A percentile compares a stretch with the other conserved stretches of the same genome.
These are phyloP conservation scores for Elsinoe australis DNA, from an alignment of 2,329 filamentous ascomycete species.

Conservation along the genomic window DNA sequence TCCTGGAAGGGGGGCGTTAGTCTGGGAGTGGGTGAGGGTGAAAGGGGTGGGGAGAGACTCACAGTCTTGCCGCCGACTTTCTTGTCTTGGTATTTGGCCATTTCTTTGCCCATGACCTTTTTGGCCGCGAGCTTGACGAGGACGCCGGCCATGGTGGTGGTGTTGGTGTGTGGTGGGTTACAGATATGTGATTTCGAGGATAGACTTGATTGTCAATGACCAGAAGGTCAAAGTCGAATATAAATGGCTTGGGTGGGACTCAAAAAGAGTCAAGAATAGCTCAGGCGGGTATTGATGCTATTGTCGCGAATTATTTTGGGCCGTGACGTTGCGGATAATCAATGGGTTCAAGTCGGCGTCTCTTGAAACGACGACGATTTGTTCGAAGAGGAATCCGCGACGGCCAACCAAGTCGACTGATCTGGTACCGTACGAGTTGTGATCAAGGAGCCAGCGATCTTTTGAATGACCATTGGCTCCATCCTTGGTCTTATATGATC, in stretches of 20 bases:
- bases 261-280: conserved; percentile 8
- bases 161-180: background rate
- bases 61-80: conserved; percentile 36
- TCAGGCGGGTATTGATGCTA: conserved; percentile 5
- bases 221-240: too few species aligned
- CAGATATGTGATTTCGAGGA: conserved; percentile 2
- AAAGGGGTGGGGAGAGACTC: conserved; percentile 22
- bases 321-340: conserved; percentile 4
- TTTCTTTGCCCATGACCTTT: conserved; percentile 42
- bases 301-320: conserved; percentile 11
- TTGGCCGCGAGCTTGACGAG: conserved; percentile 45
- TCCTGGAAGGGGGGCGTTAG: conserved; percentile 54
- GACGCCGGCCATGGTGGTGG: conserved; percentile 36
- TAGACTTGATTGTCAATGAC: too few species aligned
- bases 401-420: background rate
- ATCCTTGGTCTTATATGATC: conserved; percentile 13
- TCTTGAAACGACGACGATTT: conserved; percentile 10
- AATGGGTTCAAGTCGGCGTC: background rate
- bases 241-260: too few species aligned
- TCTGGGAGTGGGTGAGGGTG: background rate
- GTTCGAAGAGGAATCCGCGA: conserved; percentile 5
- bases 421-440: background rate
- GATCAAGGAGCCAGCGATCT: background rate
- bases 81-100: conserved; percentile 42
- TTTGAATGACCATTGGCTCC: background rate